Evolutionary conservation across 345 rosid genomes (phyloP).

Genomic region (Corymbia maculata): DNA sequence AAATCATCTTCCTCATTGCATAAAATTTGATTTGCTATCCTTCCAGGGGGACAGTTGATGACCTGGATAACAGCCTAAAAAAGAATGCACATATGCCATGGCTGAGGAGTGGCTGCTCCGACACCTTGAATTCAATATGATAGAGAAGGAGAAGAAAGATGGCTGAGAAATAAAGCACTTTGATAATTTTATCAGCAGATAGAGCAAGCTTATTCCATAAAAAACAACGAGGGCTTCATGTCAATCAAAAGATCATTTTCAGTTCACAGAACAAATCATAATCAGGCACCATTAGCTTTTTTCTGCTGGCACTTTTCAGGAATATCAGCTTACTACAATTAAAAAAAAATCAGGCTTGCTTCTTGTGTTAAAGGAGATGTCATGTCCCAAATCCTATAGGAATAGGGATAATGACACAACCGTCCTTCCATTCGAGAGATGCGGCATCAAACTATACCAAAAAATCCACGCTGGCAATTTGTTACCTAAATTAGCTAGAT

Average conservation of each 20-base stretch:
- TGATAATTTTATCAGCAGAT: background rate
- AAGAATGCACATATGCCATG: conserved; percentile 26
- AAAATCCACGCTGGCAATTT: too few species aligned
- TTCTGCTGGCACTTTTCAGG: background rate
- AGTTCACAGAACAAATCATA: background rate
- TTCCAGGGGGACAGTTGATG: conserved; percentile 35
- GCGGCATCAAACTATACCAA: too few species aligned
- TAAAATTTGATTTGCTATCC: background rate
- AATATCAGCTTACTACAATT: background rate
- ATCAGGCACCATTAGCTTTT: background rate
- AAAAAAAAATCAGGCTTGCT: background rate
- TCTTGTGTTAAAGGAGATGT: background rate
- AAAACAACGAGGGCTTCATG: background rate
- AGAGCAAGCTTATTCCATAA: background rate
- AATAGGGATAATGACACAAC: too few species aligned
- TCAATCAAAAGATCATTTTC: background rate
- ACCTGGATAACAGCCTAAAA: conserved; percentile 28
- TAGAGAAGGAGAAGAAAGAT: background rate
- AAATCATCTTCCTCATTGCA: background rate
- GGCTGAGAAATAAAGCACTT: background rate
- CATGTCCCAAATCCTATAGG: too few species aligned
- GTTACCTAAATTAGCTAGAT: background rate
- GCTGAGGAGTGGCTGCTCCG: conserved; percentile 41
- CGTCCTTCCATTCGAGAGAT: too few species aligned
- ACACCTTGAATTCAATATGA: conserved; percentile 23